Percentiles rank a stretch among this genome's conserved stretches.
Evolutionary conservation across 164 flowering plant species (phyloP).

Genomic region (Dillenia turbinata): DNA sequence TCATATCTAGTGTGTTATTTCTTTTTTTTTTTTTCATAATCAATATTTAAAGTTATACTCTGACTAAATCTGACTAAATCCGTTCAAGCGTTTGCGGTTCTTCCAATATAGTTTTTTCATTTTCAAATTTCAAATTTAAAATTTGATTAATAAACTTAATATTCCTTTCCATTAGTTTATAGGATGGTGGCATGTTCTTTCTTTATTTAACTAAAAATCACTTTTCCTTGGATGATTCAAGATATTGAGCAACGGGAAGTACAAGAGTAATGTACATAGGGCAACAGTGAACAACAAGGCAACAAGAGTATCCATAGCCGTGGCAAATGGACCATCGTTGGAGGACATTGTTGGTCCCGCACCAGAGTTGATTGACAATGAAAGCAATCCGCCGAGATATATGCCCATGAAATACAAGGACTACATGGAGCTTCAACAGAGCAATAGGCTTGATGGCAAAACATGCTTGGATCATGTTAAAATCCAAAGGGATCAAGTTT

Average conservation of each 20-base stretch:
- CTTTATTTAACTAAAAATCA: background rate
- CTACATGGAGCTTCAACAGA: slow-evolving; percentile 43
- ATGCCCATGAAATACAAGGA: slow-evolving; percentile 50
- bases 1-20: too few species aligned
- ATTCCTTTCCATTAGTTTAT: too few species aligned
- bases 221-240: slow-evolving; percentile 9
- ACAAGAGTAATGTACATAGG: slow-evolving; percentile 56
- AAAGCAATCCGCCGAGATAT: slow-evolving; percentile 23
- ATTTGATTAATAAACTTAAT: too few species aligned
- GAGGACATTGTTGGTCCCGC: slow-evolving; percentile 45
- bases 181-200: background rate
- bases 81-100: too few species aligned
- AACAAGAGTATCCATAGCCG: slow-evolving; percentile 50
- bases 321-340: slow-evolving; percentile 47
- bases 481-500: background rate
- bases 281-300: slow-evolving; percentile 43
- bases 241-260: slow-evolving; percentile 73
- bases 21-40: too few species aligned
- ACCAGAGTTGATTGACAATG: slow-evolving; percentile 24
- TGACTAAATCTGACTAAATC: too few species aligned
- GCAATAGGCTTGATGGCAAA: slow-evolving; percentile 33
- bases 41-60: too few species aligned
- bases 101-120: too few species aligned
- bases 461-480: slow-evolving; percentile 31
- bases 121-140: too few species aligned